A percentile compares a stretch with the other conserved stretches of the same genome.
Conservation (phyloP, 441 rosid genomes). For the Kokia cookei region DNA sequence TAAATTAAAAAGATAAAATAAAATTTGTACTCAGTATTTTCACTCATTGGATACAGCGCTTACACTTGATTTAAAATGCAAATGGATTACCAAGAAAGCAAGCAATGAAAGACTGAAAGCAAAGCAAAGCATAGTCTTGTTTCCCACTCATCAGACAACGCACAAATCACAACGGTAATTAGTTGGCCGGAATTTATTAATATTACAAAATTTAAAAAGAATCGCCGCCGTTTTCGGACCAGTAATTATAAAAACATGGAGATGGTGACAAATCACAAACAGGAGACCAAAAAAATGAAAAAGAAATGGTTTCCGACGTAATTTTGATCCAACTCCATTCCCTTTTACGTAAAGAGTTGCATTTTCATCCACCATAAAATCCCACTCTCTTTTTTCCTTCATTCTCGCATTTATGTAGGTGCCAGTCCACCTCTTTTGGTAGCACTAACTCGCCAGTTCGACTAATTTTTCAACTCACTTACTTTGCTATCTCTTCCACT, state of each 20-base stretch:
- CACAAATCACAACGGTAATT: not conserved
- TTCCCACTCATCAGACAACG: not conserved
- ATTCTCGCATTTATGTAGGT: conserved; percentile 22
- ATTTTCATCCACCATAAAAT: not conserved
- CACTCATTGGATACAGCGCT: too few relatives aligned
- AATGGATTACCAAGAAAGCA: not conserved
- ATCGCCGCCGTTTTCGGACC: not conserved
- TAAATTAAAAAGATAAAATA: too few relatives aligned
- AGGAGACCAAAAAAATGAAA: not conserved
- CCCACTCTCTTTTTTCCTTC: not conserved
- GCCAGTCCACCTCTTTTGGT: conserved; percentile 1
- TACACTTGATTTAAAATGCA: not conserved
- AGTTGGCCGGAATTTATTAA: not conserved
- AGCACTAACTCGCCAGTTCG: conserved; percentile 8
- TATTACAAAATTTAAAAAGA: not conserved
- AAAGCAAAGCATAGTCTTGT: not conserved
- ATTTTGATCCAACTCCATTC: not conserved
- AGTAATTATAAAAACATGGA: not conserved
- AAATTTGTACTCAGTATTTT: too few relatives aligned
- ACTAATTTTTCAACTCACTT: not conserved
- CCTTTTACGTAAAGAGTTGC: not conserved
- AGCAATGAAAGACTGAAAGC: not conserved
- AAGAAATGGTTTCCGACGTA: not conserved
- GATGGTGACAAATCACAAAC: not conserved
- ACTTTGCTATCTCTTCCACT: conserved; percentile 2